Base-by-base conservation (phyloP, 2,329 filamentous ascomycete genomes). In the Lachnellula cervina region DNA sequence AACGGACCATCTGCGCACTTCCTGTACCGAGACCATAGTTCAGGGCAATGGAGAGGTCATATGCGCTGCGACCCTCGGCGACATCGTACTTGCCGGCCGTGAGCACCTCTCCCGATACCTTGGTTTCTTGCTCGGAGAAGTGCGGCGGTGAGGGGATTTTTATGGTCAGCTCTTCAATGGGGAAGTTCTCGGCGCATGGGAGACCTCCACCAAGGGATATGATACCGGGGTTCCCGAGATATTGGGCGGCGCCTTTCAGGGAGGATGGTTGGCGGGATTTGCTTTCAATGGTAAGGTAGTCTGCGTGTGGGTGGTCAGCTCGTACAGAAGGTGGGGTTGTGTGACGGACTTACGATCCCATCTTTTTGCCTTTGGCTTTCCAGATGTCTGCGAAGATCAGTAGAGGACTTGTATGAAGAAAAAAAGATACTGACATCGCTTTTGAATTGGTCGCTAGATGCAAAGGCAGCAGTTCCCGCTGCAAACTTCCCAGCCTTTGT, bases 191-290 rank as follows among this genome's bases (percentile, higher is more conserved):
- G 58, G 89, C 83, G 14, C 90, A 92, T 4, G 94, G 94, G 19
- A 99, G 77, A 3, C 94, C 94, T 51, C 94, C 94, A 54, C 94
- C 94, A 1, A 99, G 84, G 1, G 91, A 96, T 68, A 99, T 94
- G 57, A 97, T 74, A 68, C 77, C 91, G 0, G 91, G 90, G 40
- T 80, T 89, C 68, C 87, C 88, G 52, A 97, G 81, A 69, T 86
- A 87, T 54, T 81, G 82, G 45, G 92, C 92, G 5, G 92, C 91
- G 58, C 81, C 79, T 73, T 97, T 97, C 58, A 97, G 77, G n/a
- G 86, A 86, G 61, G 82, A 89, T 35, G 80, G 85, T 71, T 82
- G 72, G 51, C 83, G 76, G 19, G 79, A 70, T 56, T 78, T 77
- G 59, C 81, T 82, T 69, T 93, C 89, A 8, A 74, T 62, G 28